phyloP scores from a whole-genome alignment of 345 rosid species.

The Limnanthes douglasii region DNA sequence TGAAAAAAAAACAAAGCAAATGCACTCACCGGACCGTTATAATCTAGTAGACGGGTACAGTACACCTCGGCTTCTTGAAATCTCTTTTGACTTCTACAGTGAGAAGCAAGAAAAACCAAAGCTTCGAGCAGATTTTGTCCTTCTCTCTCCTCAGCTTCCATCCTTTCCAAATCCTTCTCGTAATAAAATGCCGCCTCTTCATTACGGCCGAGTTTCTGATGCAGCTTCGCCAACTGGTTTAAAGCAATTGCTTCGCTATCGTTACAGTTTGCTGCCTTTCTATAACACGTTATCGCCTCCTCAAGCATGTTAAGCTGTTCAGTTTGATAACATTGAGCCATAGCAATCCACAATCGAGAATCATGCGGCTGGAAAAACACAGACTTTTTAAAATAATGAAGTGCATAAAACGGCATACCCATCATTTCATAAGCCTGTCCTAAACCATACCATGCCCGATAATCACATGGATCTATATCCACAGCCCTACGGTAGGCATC shows the following conservation, averaged over 20 bases:
- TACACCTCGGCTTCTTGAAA: constrained; percentile 93
- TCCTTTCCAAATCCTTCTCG: constrained; percentile 78
- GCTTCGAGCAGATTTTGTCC: constrained; percentile 91
- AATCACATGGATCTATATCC: constrained; percentile 77
- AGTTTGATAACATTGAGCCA: constrained; percentile 88
- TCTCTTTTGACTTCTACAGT: constrained; percentile 48
- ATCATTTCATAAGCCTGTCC: constrained; percentile 98
- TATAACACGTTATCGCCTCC: constrained; percentile 90
- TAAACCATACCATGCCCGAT: constrained; percentile 94
- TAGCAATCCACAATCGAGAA: constrained; percentile 94
- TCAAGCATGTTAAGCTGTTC: constrained; percentile 86
- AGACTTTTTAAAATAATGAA: constrained; percentile 83
- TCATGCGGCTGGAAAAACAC: constrained; percentile 83
- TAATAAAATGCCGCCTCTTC: constrained; percentile 91
- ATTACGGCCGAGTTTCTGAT: constrained; percentile 39
- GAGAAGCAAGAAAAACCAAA: constrained; percentile 58
- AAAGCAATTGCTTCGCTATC: constrained; percentile 93
- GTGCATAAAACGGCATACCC: constrained; percentile 88
- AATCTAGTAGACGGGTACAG: constrained; percentile 87
- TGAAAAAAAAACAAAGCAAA: neutral
- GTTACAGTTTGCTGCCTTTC: constrained; percentile 63
- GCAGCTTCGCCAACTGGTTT: constrained; percentile 69
- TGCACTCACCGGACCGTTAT: constrained; percentile 74
- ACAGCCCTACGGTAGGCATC: constrained; percentile 96
- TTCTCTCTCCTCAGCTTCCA: constrained; percentile 96